Percentiles rank a stretch among this genome's conserved stretches.
Conservation (phyloP, 1,284 basidiomycete genomes). For the Golubevia pallescens region DNA sequence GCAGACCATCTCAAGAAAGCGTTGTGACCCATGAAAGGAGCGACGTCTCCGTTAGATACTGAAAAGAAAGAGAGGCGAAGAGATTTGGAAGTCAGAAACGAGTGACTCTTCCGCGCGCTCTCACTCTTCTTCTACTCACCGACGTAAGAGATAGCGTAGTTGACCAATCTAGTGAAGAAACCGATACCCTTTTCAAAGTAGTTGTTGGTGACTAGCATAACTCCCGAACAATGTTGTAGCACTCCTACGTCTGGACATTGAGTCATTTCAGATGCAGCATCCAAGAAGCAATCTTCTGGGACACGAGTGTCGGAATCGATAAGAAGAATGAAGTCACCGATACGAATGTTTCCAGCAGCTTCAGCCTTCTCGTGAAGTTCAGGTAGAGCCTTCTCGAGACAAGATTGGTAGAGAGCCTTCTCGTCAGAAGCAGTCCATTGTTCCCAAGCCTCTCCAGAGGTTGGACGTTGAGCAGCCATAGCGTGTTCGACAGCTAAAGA, state of each 20-base stretch:
- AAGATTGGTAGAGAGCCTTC: constrained; percentile 20
- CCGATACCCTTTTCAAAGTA: constrained; percentile 39
- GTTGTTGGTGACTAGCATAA: constrained; percentile 37
- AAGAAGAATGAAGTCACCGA: constrained; percentile 35
- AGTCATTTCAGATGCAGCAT: constrained; percentile 42
- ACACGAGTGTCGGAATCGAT: constrained; percentile 45
- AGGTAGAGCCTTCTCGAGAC: constrained; percentile 13
- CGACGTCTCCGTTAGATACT: constrained; percentile 27
- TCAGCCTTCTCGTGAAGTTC: constrained; percentile 20
- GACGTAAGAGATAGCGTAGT: constrained; percentile 28
- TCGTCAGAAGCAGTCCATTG: constrained; percentile 27
- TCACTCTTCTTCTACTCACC: constrained; percentile 31
- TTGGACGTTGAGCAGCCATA: constrained; percentile 18
- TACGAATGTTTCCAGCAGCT: constrained; percentile 29
- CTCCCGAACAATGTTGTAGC: constrained; percentile 44
- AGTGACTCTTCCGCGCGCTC: constrained; percentile 32
- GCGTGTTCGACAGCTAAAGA: constrained; percentile 23
- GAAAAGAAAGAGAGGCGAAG: background rate
- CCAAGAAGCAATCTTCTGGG: constrained; percentile 38
- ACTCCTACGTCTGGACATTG: constrained; percentile 36
- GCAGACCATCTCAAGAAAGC: constrained; percentile 43
- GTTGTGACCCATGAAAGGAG: constrained; percentile 46
- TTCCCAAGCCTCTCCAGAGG: too few relatives aligned
- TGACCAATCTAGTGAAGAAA: constrained; percentile 40
- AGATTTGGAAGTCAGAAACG: constrained; percentile 26